A percentile compares a stretch with the other conserved stretches of the same genome.
Evolutionary conservation across 2,329 filamentous ascomycete species (phyloP).

Genomic region (Trichoderma polysporum): DNA sequence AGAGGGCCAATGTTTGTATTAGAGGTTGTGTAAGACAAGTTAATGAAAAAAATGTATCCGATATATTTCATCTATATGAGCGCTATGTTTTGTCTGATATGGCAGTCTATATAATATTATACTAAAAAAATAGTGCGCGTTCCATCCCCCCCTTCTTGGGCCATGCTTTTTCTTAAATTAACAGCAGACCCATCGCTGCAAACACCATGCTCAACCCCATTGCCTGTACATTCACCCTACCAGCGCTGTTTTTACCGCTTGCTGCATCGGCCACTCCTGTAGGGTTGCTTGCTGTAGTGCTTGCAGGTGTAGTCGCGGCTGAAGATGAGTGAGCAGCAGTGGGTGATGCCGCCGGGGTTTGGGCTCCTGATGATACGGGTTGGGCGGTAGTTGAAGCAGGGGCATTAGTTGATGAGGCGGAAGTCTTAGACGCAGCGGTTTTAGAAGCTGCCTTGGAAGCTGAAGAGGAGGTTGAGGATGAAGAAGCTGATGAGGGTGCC

Average conservation of each 20-base stretch:
- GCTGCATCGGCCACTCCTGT: not conserved
- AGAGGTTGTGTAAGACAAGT: not conserved
- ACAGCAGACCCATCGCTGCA: not conserved
- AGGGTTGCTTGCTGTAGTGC: not conserved
- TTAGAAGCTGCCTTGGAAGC: not conserved
- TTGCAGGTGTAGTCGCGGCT: not conserved
- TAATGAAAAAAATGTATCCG: not conserved
- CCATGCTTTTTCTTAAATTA: not conserved
- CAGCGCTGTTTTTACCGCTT: not conserved
- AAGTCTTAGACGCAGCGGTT: not conserved
- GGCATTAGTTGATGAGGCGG: not conserved
- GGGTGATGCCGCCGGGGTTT: not conserved
- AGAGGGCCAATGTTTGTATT: constrained; percentile 17
- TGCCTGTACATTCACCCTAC: not conserved
- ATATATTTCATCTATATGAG: not conserved
- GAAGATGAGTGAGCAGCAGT: not conserved
- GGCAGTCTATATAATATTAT: constrained; percentile 5
- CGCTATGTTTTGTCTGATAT: not conserved
- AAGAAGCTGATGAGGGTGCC: not conserved
- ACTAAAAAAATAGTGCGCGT: not conserved
- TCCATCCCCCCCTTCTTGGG: not conserved
- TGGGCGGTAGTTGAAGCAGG: not conserved
- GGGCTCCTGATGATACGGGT: not conserved
- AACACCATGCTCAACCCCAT: not conserved
- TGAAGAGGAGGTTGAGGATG: not conserved